Percentiles rank a stretch among this genome's conserved stretches.
Evolutionary conservation across 2,329 filamentous ascomycete genomes (phyloP).

Genomic region (Penicillium sumatraense): DNA sequence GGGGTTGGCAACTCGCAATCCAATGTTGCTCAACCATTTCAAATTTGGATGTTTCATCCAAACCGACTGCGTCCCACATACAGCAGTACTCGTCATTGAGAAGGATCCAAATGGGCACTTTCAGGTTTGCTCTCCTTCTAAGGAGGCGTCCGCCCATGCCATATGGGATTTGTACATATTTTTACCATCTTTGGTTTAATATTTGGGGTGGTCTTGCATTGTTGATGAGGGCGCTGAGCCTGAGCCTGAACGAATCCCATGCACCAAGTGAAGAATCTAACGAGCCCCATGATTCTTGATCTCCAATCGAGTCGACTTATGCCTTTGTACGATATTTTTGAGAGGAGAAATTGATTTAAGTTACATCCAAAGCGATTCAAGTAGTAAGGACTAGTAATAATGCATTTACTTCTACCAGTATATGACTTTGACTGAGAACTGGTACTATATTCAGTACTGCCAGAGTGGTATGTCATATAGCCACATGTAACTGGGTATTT

Average conservation of each 20-base stretch:
- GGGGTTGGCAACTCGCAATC: neutral
- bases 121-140: conserved; percentile 6
- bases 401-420: too few species aligned
- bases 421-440: too few species aligned
- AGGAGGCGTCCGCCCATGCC: conserved; percentile 16
- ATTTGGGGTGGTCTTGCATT: conserved; percentile 19
- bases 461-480: too few species aligned
- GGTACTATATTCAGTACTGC: too few species aligned
- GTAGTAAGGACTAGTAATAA: neutral
- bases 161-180: conserved; percentile 29
- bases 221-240: conserved; percentile 16
- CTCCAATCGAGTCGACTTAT: conserved; percentile 14
- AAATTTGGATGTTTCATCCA: neutral
- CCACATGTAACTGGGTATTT: too few species aligned
- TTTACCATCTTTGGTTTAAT: conserved; percentile 24
- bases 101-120: conserved; percentile 8
- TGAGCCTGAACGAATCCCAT: conserved; percentile 18
- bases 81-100: neutral
- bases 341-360: conserved; percentile 21
- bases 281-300: conserved; percentile 13
- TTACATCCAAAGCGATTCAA: neutral
- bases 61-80: conserved; percentile 5
- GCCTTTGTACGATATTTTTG: conserved; percentile 29
- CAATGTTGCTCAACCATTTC: neutral
- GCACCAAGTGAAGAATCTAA: conserved; percentile 7